Conservation (phyloP, 2,329 filamentous ascomycete species). For the Hypocrella siamensis region DNA sequence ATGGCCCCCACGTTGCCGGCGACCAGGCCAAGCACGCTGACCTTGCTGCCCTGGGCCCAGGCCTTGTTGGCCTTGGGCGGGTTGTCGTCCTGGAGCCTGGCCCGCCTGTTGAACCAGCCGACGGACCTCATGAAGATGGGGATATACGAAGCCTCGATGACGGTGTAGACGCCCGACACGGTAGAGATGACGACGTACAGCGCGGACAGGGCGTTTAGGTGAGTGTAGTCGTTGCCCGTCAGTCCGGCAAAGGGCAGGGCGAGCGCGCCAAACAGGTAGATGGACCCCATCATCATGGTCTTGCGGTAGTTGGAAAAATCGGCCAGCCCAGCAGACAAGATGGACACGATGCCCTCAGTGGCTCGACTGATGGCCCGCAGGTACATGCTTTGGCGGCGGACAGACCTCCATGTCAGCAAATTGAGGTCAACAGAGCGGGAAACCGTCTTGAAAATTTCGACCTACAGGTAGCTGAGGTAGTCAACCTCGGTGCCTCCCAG, state of each 20-base stretch:
- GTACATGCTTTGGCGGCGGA: slow-evolving; percentile 4
- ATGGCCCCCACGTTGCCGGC: slow-evolving; percentile 7
- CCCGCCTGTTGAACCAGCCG: slow-evolving; percentile 3
- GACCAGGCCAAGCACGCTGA: slow-evolving; percentile 7
- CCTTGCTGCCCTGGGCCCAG: slow-evolving; percentile 7
- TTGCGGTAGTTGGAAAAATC: slow-evolving; percentile 9
- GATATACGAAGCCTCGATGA: slow-evolving; percentile 8
- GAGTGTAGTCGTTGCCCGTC: slow-evolving; percentile 5
- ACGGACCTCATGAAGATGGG: slow-evolving; percentile 9
- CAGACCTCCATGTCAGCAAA: neutral
- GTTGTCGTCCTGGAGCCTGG: slow-evolving; percentile 2
- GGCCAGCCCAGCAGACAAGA: slow-evolving; percentile 5
- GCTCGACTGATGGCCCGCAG: slow-evolving; percentile 7
- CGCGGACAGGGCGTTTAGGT: slow-evolving; percentile 6
- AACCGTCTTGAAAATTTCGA: neutral
- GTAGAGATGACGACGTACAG: slow-evolving; percentile 6
- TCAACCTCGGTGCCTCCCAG: slow-evolving; percentile 7
- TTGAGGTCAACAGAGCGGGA: neutral
- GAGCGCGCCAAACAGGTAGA: slow-evolving; percentile 7
- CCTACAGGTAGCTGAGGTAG: slow-evolving; percentile 9
- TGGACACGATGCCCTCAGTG: slow-evolving; percentile 7
- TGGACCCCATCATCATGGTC: slow-evolving; percentile 9
- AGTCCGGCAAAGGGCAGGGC: slow-evolving; percentile 7
- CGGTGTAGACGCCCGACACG: slow-evolving; percentile 7
- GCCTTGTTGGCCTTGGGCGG: neutral